Base-by-base conservation (phyloP, 257 asterid genomes). In the Salvia hispanica region DNA sequence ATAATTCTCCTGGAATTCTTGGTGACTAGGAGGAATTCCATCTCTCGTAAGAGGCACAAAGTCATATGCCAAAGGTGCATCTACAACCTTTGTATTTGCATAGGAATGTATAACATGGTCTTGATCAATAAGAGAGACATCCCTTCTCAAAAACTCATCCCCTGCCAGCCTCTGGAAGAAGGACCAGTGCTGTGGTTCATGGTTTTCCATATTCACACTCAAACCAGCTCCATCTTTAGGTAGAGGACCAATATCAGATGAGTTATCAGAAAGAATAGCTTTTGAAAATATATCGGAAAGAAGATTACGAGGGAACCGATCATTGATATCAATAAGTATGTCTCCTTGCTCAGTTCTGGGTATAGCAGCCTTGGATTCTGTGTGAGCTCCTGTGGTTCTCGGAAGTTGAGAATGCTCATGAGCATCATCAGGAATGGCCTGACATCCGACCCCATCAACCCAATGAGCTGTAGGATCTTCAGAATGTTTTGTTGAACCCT, bases 101-200 rank as follows among this genome's bases (percentile, higher is more conserved):
- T 86, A 47, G 13, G 96, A 70, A 74, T 77, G 81, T 31, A 84
- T 79, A 54, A 84, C 78, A 62, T 89, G 95, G 75, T 92, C 97
- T 80, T 92, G 97, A 76, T 90, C 98, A 39, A 92, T 91, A 73
- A 91, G 89, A 72, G 95, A 91, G 68, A 89, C 83, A 73, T 90
- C 95, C 64, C 82, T 92, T 78, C 85, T 80, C 33, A 86, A 56
- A 81, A 90, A 90, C 70, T 79, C 93, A 80, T 88, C 90, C 67
- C 97, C 95, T 33, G 93, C 96, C 82, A 90, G 78, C 72, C 88
- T 86, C 80, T 87, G 90, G 80, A 92, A 92, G 86, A 84, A 92
- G 63, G 98, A 92, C 98, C 98, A 92, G 75, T 77, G 90, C 73
- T 90, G 77, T 28, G 98, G 98, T 9, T 92, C 98, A 64, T 86